Evolutionary conservation across 805 yeast species (phyloP).

Genomic region (Starmera caribaea): DNA sequence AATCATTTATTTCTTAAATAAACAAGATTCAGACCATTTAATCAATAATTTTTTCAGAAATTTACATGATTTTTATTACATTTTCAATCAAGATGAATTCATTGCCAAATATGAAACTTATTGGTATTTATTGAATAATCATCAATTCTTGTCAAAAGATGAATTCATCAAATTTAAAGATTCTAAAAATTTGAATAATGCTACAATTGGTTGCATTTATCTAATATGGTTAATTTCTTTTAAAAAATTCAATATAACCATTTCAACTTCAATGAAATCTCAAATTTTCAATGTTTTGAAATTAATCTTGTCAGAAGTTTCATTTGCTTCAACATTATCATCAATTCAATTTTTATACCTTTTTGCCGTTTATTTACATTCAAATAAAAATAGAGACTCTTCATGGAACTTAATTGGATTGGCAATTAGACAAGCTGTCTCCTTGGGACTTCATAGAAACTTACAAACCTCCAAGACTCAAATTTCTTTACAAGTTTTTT

Average conservation of each 20-base stretch:
- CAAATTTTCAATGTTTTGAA: constrained; percentile 31
- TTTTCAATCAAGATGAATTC: constrained; percentile 27
- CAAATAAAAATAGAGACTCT: constrained; percentile 36
- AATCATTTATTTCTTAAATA: constrained; percentile 22
- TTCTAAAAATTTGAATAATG: constrained; percentile 6
- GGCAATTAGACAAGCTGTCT: constrained; percentile 36
- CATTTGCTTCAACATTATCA: constrained; percentile 32
- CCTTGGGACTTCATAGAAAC: constrained; percentile 39
- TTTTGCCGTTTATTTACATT: constrained; percentile 33
- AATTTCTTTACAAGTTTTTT: constrained; percentile 24
- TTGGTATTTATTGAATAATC: constrained; percentile 19
- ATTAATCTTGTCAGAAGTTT: constrained; percentile 31
- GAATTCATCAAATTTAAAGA: constrained; percentile 2
- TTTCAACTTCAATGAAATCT: constrained; percentile 12
- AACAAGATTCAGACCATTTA: constrained; percentile 27
- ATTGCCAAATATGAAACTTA: constrained; percentile 25
- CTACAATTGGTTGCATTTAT: constrained; percentile 33
- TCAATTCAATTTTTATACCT: constrained; percentile 34
- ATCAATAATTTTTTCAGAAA: constrained; percentile 29
- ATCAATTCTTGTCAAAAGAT: neutral
- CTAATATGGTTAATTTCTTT: constrained; percentile 28
- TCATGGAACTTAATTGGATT: constrained; percentile 38
- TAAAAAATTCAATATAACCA: constrained; percentile 14
- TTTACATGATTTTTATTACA: constrained; percentile 34
- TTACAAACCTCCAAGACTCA: constrained; percentile 16